A percentile compares a stretch with the other conserved stretches of the same genome.
These are phyloP conservation scores for Penicillium griseofulvum DNA, from an alignment of 2,329 filamentous ascomycete genomes.

Conservation along the genomic window DNA sequence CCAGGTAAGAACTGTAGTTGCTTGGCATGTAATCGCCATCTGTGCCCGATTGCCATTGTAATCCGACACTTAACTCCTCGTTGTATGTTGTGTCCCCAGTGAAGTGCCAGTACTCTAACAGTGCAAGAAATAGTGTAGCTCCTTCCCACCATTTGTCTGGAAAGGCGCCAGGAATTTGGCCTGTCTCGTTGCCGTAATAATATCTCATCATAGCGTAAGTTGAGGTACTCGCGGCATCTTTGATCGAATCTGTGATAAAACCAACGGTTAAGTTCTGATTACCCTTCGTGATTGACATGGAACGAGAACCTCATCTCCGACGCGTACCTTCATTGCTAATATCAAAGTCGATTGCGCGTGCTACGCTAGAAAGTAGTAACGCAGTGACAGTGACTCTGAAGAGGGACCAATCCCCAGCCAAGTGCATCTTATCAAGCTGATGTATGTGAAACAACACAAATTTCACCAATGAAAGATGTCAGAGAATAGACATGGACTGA, in stretches of 20 bases:
- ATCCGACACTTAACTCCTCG: constrained; percentile 7
- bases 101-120: constrained; percentile 14
- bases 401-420: background rate
- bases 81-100: constrained; percentile 15
- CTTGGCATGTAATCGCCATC: constrained; percentile 10
- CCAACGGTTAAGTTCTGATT: background rate
- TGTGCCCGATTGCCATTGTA: constrained; percentile 15
- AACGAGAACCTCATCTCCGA: background rate
- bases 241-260: constrained; percentile 9
- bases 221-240: constrained; percentile 11
- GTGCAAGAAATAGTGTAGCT: constrained; percentile 7
- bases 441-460: background rate
- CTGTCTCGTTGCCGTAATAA: constrained; percentile 13
- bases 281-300: background rate
- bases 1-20: constrained; percentile 15
- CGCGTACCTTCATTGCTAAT: constrained; percentile 28
- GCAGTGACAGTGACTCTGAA: constrained; percentile 2
- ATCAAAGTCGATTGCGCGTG: constrained; percentile 25
- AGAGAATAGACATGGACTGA: background rate
- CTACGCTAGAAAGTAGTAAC: constrained; percentile 3
- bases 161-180: constrained; percentile 16
- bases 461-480: background rate
- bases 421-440: constrained; percentile 8
- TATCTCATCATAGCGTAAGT: constrained; percentile 10
- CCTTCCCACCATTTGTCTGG: constrained; percentile 17